Conservation (phyloP, 2,329 filamentous ascomycete genomes). For the Penicillium sp. region DNA sequence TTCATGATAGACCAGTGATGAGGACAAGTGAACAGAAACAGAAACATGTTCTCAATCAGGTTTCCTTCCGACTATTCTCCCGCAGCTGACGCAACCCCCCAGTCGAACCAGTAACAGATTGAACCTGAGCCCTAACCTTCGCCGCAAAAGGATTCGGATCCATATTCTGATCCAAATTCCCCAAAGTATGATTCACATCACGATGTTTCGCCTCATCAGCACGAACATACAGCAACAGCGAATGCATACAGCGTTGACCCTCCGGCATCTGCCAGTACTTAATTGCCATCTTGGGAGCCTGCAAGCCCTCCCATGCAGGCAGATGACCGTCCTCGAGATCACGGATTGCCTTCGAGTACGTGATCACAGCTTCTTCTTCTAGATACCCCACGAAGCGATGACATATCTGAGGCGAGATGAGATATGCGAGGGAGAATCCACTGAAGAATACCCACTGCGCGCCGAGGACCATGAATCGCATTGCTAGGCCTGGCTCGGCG, state of each 20-base stretch:
- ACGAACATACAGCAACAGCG: conserved; percentile 79
- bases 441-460: conserved; percentile 98
- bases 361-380: conserved; percentile 91
- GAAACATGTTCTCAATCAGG: background rate
- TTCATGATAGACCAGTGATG: background rate
- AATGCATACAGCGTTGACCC: conserved; percentile 73
- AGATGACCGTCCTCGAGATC: conserved; percentile 78
- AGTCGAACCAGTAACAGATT: background rate
- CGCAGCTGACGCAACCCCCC: background rate
- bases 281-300: conserved; percentile 79
- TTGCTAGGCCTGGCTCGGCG: conserved; percentile 77
- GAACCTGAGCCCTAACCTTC: background rate
- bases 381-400: conserved; percentile 96
- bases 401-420: conserved; percentile 78
- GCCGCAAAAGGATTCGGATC: conserved; percentile 74
- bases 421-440: conserved; percentile 80
- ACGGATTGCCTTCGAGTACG: conserved; percentile 79
- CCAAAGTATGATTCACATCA: conserved; percentile 88
- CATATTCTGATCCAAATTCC: conserved; percentile 75
- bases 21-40: background rate
- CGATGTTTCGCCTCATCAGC: conserved; percentile 80
- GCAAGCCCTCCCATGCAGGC: conserved; percentile 73
- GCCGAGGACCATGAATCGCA: conserved; percentile 83
- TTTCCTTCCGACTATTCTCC: background rate
- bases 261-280: conserved; percentile 91